phyloP scores from a whole-genome alignment of 495 filamentous ascomycete genomes.

The Talaromyces ruber region DNA sequence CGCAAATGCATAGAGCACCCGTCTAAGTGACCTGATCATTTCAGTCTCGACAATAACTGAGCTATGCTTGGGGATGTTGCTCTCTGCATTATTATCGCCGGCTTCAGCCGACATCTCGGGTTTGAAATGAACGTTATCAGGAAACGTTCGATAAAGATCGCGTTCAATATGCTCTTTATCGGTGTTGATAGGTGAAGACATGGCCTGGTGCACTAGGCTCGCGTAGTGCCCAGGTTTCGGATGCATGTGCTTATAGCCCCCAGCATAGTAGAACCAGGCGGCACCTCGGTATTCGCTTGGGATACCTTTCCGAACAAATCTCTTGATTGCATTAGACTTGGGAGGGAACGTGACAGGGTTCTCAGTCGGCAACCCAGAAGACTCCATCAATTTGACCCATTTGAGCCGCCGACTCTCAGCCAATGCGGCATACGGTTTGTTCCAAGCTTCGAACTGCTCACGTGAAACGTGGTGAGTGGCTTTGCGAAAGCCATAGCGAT shows the following conservation, averaged over 20 bases:
- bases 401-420: constrained; percentile 64
- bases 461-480: constrained; percentile 68
- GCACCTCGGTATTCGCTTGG: constrained; percentile 86
- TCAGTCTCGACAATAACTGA: constrained; percentile 53
- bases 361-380: constrained; percentile 64
- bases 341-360: constrained; percentile 70
- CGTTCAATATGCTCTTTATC: constrained; percentile 91
- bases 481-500: constrained; percentile 89
- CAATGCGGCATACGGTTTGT: constrained; percentile 57
- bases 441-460: constrained; percentile 78
- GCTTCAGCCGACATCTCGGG: constrained; percentile 43
- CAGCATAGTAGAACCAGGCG: constrained; percentile 98
- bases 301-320: constrained; percentile 91
- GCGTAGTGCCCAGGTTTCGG: constrained; percentile 69
- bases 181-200: constrained; percentile 51
- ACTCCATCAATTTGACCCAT: constrained; percentile 70
- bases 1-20: constrained; percentile 83
- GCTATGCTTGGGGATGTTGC: constrained; percentile 20
- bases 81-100: constrained; percentile 12
- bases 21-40: constrained; percentile 71
- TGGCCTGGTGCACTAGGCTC: constrained; percentile 53
- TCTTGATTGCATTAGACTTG: constrained; percentile 71
- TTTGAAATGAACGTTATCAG: constrained; percentile 89
- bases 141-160: constrained; percentile 91
- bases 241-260: constrained; percentile 66